phyloP scores from a whole-genome alignment of 2,329 filamentous ascomycete species.

The Coniosporium uncinatum region DNA sequence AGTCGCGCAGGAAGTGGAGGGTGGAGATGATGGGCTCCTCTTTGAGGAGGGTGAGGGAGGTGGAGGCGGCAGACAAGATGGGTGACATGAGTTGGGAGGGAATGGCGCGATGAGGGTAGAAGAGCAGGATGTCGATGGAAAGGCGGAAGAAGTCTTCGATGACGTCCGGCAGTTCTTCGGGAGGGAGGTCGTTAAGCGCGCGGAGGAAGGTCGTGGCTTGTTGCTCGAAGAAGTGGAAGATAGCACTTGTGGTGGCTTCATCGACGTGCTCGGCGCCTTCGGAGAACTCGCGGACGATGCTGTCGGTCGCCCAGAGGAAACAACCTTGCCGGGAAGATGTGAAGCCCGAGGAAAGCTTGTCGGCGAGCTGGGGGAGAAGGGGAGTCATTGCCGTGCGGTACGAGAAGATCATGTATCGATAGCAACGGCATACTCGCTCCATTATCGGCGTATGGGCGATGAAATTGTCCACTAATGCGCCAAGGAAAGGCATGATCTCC shows the following conservation, averaged over 20 bases:
- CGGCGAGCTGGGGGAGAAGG: constrained; percentile 77
- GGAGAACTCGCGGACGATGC: constrained; percentile 92
- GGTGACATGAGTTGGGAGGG: constrained; percentile 73
- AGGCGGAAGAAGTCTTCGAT: constrained; percentile 98
- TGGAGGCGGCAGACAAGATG: constrained; percentile 83
- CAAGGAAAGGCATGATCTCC: constrained; percentile 84
- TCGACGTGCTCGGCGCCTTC: constrained; percentile 85
- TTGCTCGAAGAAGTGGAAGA: constrained; percentile 92
- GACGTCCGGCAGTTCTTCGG: constrained; percentile 71
- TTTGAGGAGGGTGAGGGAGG: constrained; percentile 83
- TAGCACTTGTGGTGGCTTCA: constrained; percentile 73
- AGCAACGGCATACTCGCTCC: constrained; percentile 90
- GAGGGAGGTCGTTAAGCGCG: constrained; percentile 79
- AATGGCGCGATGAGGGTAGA: constrained; percentile 83
- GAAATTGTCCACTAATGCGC: constrained; percentile 85
- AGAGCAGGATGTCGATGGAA: constrained; percentile 85
- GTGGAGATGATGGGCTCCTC: constrained; percentile 87
- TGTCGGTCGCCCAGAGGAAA: constrained; percentile 97
- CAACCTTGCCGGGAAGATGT: constrained; percentile 84
- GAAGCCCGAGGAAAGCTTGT: constrained; percentile 84
- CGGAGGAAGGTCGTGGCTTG: constrained; percentile 88
- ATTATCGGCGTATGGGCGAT: constrained; percentile 82
- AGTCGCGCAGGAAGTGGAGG: constrained; percentile 86
- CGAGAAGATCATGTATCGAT: constrained; percentile 95
- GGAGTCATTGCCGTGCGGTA: constrained; percentile 88